Evolutionary conservation across 257 asterid genomes (phyloP), one percentile per base, ranked within the genome.

Genomic region (Solanum etuberosum): DNA sequence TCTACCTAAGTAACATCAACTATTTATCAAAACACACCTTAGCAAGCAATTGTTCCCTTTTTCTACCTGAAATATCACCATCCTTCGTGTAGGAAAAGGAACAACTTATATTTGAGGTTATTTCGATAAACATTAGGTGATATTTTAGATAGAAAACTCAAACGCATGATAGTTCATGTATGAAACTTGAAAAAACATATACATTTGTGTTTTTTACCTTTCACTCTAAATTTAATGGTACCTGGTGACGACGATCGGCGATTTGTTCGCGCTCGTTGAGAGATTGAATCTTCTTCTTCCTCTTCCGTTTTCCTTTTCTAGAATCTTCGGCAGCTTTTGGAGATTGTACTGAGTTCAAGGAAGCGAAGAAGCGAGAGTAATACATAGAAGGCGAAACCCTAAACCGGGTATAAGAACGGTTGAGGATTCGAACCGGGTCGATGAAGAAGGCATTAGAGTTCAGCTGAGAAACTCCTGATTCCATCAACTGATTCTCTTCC

Each of bases 191-290:
- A 27, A 25, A 65, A 65, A 25, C 72, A 25, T 2, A 29, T 46
- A 46, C 57, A 14, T 15, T 2, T 2, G 8, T 15, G 57, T 0
- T 48, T 48, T 48, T 48, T 5, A 15, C 2, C 9, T 11, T 57
- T 57, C 2, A 3, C 10, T 57, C 63, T 54, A 35, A 73, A 40
- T n/a, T 13, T 83, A 67, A 25, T 15, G 83, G 13, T 89, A 96
- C 99, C 95, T 91, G 96, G 84, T 97, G 98, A 20, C 99, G 95
- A 72, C 72, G 94, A 48, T 95, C 95, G 71, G 99, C 99, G 68
- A 95, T 87, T 90, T 86, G 89, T 89, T 97, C 99, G 34, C 93
- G 91, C 27, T 91, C 83, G 87, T 95, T 97, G 70, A 94, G 96
- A 57, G 42, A 74, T 81, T 43, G 91, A 61, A 37, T 48, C 38